Conservation (phyloP, 495 filamentous ascomycete species). For the Hypoxylon intermedium region DNA sequence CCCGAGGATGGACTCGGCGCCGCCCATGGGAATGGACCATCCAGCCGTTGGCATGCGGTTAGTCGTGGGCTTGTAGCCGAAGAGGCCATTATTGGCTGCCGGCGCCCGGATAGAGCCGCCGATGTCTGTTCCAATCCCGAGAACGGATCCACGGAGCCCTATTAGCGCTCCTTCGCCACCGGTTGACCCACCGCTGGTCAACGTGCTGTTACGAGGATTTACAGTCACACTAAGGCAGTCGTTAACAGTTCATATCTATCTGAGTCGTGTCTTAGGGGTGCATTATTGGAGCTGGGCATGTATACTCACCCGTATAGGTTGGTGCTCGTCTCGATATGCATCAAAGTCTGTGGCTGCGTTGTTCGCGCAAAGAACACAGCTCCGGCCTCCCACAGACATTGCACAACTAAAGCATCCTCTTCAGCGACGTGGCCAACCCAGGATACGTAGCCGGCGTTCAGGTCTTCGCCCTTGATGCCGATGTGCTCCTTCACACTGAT, state of each 20-base stretch:
- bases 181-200: constrained; percentile 68
- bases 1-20: constrained; percentile 65
- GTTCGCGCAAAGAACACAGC: constrained; percentile 61
- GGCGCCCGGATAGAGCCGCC: constrained; percentile 72
- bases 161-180: constrained; percentile 74
- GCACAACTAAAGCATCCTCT: constrained; percentile 55
- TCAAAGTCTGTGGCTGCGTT: constrained; percentile 64
- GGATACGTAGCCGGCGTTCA: constrained; percentile 56
- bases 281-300: neutral
- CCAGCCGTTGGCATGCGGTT: constrained; percentile 64
- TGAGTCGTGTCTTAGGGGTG: constrained; percentile 35
- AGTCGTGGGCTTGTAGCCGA: constrained; percentile 68
- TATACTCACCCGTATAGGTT: constrained; percentile 62
- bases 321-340: constrained; percentile 64
- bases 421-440: constrained; percentile 52
- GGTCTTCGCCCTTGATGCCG: constrained; percentile 61
- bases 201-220: constrained; percentile 62
- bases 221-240: constrained; percentile 55
- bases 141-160: constrained; percentile 61
- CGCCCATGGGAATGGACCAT: constrained; percentile 54
- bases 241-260: constrained; percentile 31
- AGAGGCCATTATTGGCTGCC: constrained; percentile 69
- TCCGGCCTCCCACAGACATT: constrained; percentile 56
- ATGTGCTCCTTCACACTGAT: constrained; percentile 74
- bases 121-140: constrained; percentile 75